A percentile compares a stretch with the other conserved stretches of the same genome.
Conservation (phyloP, 768 basidiomycete species). For the Suillus cothurnatus region DNA sequence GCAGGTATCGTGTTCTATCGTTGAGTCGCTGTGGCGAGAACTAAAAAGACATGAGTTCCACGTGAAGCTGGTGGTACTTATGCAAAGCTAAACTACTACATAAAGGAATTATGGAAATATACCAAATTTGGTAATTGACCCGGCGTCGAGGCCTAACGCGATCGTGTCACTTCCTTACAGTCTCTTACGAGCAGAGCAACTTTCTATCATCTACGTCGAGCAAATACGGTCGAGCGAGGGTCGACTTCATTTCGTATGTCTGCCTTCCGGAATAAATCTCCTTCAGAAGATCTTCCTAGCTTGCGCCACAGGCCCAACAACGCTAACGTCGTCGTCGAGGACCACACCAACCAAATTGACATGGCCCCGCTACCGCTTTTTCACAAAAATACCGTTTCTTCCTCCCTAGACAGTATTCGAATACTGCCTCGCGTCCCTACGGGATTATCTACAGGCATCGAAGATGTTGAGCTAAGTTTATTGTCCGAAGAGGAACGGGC, state of each 20-base stretch:
- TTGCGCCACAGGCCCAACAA: constrained; percentile 32
- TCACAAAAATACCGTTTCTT: constrained; percentile 54
- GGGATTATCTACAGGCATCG: constrained; percentile 36
- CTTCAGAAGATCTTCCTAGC: constrained; percentile 28
- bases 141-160: background rate
- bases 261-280: constrained; percentile 23
- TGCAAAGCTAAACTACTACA: no score
- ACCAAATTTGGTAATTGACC: constrained; percentile 10
- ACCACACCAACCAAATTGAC: constrained; percentile 28
- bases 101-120: background rate
- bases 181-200: background rate
- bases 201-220: constrained; percentile 5
- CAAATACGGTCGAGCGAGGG: background rate
- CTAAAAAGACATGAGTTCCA: background rate
- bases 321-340: constrained; percentile 41
- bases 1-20: background rate
- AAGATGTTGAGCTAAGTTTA: constrained; percentile 64
- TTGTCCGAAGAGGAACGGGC: constrained; percentile 58
- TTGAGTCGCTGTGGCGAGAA: constrained; percentile 4
- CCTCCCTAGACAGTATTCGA: constrained; percentile 60
- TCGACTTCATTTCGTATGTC: constrained; percentile 27
- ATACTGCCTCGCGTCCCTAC: constrained; percentile 54
- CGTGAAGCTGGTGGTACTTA: no score
- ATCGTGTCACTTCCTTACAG: constrained; percentile 7
- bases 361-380: constrained; percentile 29